Evolutionary conservation across 2,329 filamentous ascomycete genomes (phyloP).

Genomic region (Diaporthe citrichinensis): DNA sequence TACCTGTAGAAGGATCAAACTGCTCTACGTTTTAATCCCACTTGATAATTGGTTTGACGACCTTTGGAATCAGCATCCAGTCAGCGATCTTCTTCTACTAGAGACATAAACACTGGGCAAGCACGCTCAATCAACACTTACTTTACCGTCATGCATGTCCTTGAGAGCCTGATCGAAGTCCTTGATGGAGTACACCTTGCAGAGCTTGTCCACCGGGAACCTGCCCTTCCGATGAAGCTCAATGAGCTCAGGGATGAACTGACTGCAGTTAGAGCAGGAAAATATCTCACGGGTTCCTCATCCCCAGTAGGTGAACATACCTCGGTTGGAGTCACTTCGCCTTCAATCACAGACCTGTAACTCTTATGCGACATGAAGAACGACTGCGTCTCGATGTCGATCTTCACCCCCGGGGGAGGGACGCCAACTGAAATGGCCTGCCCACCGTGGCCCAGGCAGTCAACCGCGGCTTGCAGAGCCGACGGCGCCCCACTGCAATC

Average conservation of each 20-base stretch:
- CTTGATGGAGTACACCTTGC: conserved; percentile 48
- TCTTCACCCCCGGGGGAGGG: conserved; percentile 45
- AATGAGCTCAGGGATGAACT: conserved; percentile 52
- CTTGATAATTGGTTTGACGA: conserved; percentile 42
- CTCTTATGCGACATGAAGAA: conserved; percentile 50
- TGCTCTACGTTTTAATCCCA: conserved; percentile 33
- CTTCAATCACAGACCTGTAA: conserved; percentile 52
- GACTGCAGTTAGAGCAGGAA: neutral
- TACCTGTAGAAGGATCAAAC: neutral
- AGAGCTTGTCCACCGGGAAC: conserved; percentile 53
- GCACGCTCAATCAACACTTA: conserved; percentile 12
- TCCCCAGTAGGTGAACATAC: conserved; percentile 27
- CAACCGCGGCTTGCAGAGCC: conserved; percentile 50
- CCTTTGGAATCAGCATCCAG: conserved; percentile 20
- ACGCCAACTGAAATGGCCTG: conserved; percentile 52
- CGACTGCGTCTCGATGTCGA: conserved; percentile 47
- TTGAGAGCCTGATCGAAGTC: conserved; percentile 45
- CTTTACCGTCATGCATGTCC: conserved; percentile 47
- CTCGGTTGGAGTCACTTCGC: conserved; percentile 48
- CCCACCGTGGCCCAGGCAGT: conserved; percentile 49
- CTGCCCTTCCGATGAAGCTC: conserved; percentile 50
- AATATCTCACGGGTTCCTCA: conserved; percentile 3
- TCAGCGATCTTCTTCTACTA: neutral
- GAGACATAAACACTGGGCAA: neutral
- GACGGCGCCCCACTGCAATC: conserved; percentile 50